These are phyloP conservation scores for Talaromyces adpressus DNA, from an alignment of 495 filamentous ascomycete genomes.

Conservation along the genomic window DNA sequence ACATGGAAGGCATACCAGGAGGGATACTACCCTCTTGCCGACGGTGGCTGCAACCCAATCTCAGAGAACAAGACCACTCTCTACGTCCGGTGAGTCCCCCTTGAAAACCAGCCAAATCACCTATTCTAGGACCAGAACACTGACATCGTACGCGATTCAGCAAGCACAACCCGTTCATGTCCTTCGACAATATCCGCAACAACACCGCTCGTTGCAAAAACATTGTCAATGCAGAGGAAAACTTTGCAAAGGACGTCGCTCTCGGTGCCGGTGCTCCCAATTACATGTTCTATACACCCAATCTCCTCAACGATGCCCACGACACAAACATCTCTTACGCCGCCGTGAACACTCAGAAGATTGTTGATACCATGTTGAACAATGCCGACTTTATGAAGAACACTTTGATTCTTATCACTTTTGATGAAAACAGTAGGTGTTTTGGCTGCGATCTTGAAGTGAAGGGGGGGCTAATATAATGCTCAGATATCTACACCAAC, in stretches of 20 bases:
- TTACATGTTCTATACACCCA: constrained; percentile 11
- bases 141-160: neutral
- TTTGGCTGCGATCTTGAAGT: no score
- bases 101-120: neutral
- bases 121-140: no score
- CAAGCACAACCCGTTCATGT: constrained; percentile 15
- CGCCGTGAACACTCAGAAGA: constrained; percentile 4
- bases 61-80: constrained; percentile 6
- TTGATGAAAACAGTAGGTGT: constrained; percentile 25
- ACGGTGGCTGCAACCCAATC: constrained; percentile 11
- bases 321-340: constrained; percentile 12
- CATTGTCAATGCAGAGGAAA: constrained; percentile 13
- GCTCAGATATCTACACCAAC: constrained; percentile 20
- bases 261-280: constrained; percentile 7
- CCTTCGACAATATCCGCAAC: constrained; percentile 14
- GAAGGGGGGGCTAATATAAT: no score
- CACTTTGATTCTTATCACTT: constrained; percentile 36
- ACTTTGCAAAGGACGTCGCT: constrained; percentile 11
- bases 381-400: constrained; percentile 34
- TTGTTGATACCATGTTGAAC: constrained; percentile 26
- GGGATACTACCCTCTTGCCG: constrained; percentile 9
- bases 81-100: constrained; percentile 11
- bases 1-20: constrained; percentile 12
- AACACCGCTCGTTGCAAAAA: constrained; percentile 11
- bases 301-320: constrained; percentile 10